Percentiles rank a stretch among this genome's conserved stretches.
Conservation (phyloP, 176 grass and related monocot genomes). For the Melocanna baccifera region DNA sequence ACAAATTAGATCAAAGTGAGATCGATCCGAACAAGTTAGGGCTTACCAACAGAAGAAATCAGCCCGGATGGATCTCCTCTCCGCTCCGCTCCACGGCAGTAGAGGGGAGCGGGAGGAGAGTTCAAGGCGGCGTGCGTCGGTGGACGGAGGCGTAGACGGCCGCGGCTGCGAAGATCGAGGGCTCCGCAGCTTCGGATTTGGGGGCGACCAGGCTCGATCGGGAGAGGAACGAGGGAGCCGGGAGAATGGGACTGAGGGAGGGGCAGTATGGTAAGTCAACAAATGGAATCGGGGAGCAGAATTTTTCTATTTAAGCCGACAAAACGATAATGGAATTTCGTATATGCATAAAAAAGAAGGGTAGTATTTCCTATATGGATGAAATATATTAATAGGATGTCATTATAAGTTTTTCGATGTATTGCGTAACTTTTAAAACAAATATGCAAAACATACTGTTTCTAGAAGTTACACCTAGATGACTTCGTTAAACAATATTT, state of each 20-base stretch:
- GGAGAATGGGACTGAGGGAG: slow-evolving; percentile 28
- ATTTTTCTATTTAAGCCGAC: slow-evolving; percentile 6
- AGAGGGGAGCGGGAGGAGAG: background rate
- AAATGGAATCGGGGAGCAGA: background rate
- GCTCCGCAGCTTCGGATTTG: slow-evolving; percentile 38
- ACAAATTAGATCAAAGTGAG: slow-evolving; percentile 2
- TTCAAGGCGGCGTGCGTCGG: background rate
- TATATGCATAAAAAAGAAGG: background rate
- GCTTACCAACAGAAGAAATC: slow-evolving; percentile 27
- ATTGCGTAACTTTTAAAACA: background rate
- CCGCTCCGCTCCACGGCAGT: slow-evolving; percentile 4
- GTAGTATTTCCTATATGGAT: background rate
- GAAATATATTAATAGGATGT: background rate
- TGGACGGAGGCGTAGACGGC: background rate
- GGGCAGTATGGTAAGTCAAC: slow-evolving; percentile 43
- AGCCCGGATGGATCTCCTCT: slow-evolving; percentile 17
- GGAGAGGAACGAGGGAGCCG: slow-evolving; percentile 19
- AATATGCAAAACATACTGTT: background rate
- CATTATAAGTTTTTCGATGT: background rate
- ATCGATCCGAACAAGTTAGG: slow-evolving; percentile 28
- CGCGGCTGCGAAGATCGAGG: slow-evolving; percentile 27
- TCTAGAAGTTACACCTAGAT: background rate
- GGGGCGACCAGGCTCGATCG: slow-evolving; percentile 28
- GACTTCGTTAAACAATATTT: background rate
- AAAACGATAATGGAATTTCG: background rate